phyloP scores from a whole-genome alignment of 371 early-diverging fungal genomes.

The Phascolomyces articulosus region DNA sequence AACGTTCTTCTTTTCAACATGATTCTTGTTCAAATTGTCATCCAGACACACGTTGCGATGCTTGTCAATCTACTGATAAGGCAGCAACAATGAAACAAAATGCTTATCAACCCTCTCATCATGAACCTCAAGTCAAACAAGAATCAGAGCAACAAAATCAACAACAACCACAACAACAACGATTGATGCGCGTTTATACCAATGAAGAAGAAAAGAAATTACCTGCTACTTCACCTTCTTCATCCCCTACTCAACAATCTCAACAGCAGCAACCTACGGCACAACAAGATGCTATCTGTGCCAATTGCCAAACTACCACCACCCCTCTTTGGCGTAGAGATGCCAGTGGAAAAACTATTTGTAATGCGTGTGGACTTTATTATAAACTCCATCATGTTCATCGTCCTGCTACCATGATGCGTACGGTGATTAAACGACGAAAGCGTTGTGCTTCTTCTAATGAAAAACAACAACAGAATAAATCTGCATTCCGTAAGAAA shows the following conservation, averaged over 20 bases:
- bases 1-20: constrained; percentile 8
- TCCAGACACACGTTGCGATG: background rate
- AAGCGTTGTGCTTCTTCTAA: constrained; percentile 31
- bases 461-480: constrained; percentile 1
- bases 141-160: background rate
- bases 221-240: too few species aligned
- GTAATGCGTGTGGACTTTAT: constrained; percentile 86
- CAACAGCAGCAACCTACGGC: background rate
- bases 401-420: constrained; percentile 61
- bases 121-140: background rate
- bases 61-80: background rate
- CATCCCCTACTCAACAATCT: background rate
- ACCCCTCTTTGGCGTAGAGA: constrained; percentile 86
- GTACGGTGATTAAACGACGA: constrained; percentile 60
- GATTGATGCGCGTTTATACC: constrained; percentile 5
- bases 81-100: background rate
- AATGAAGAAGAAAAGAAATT: constrained; percentile 8
- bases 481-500: background rate
- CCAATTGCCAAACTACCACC: constrained; percentile 75
- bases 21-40: background rate
- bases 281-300: constrained; percentile 48
- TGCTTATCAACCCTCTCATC: too few species aligned
- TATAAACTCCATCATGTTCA: constrained; percentile 71
- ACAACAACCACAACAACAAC: constrained; percentile 5
- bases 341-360: constrained; percentile 66